These are phyloP conservation scores for Macrolepiota albuminosa DNA, from an alignment of 768 basidiomycete species.

Conservation along the genomic window DNA sequence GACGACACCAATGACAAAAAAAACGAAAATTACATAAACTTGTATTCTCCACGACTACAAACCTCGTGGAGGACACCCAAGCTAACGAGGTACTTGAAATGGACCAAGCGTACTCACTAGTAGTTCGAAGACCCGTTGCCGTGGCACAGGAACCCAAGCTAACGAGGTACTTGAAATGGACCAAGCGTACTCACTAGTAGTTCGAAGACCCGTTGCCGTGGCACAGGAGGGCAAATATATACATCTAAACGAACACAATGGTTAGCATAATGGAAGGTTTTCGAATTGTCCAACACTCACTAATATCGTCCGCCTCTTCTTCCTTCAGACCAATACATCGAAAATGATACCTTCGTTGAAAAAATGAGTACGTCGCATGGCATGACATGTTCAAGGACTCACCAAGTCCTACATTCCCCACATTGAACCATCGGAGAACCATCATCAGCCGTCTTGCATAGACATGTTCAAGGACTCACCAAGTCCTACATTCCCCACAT, in stretches of 20 bases:
- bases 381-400: slow-evolving; percentile 9
- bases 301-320: slow-evolving; percentile 70
- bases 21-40: slow-evolving; percentile 26
- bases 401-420: slow-evolving; percentile 68
- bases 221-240: slow-evolving; percentile 54
- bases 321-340: slow-evolving; percentile 62
- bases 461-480: slow-evolving; percentile 34
- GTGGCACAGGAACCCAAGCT: slow-evolving; percentile 41
- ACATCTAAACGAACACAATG: slow-evolving; percentile 36
- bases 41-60: slow-evolving; percentile 31
- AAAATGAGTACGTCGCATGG: slow-evolving; percentile 6
- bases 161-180: slow-evolving; percentile 25
- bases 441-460: slow-evolving; percentile 67
- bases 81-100: slow-evolving; percentile 26
- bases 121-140: slow-evolving; percentile 58
- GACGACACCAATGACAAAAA: slow-evolving; percentile 10
- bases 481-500: slow-evolving; percentile 67
- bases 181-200: slow-evolving; percentile 71
- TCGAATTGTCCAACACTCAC: slow-evolving; percentile 39
- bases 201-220: slow-evolving; percentile 55
- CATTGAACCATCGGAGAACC: slow-evolving; percentile 81
- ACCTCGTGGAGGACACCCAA: slow-evolving; percentile 22
- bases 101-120: slow-evolving; percentile 65
- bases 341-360: slow-evolving; percentile 70
- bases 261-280: not conserved